Base-by-base conservation (phyloP, 2,329 filamentous ascomycete species). In the Colletotrichum tropicicola region DNA sequence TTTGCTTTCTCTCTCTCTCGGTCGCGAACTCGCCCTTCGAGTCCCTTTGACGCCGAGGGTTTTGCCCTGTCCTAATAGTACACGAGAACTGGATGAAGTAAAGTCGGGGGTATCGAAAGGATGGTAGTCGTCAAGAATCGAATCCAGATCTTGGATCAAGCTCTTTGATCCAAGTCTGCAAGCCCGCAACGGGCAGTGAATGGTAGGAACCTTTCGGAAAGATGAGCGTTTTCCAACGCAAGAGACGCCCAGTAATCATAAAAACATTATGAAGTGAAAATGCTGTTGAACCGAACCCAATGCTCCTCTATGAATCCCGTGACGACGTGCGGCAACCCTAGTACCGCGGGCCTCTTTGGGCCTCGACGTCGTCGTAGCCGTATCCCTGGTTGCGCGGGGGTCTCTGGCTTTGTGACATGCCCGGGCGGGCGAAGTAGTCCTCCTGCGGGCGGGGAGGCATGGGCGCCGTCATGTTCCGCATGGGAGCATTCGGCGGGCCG, bases 381-480 rank as follows among this genome's bases (percentile, higher is more conserved):
- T 77, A 79, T 9, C 73, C 72, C 30, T 67, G 69, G n/a, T 68
- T 69, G 39, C 72, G 69, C 25, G 52, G 54, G 49, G 59, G 57
- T 44, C 52, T 32, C 59, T 57, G 65, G 47, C 70, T 72, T 15
- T 73, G 66, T 17, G 69, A 66, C 12, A 71, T 73, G 19, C 71
- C 75, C 27, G 72, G 68, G 27, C 74, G 72, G 21, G 72, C 60
- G 28, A 68, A 68, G 56, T 71, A 75, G 35, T 74, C 75, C 23
- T 71, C 70, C 41, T 73, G 71, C 13, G 77, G 52, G 8, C 63
- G 59, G 13, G 30, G 28, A 43, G 63, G 75, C 57, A 78, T 69
- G 4, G 80, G 80, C 4, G 78, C 80, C 21, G 82, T 84, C 77
- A 84, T 78, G 59, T 80, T 83, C 53, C 83, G 77, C 67, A 78